phyloP scores from a whole-genome alignment of 1,284 basidiomycete species.

The Ganoderma multipileum region DNA sequence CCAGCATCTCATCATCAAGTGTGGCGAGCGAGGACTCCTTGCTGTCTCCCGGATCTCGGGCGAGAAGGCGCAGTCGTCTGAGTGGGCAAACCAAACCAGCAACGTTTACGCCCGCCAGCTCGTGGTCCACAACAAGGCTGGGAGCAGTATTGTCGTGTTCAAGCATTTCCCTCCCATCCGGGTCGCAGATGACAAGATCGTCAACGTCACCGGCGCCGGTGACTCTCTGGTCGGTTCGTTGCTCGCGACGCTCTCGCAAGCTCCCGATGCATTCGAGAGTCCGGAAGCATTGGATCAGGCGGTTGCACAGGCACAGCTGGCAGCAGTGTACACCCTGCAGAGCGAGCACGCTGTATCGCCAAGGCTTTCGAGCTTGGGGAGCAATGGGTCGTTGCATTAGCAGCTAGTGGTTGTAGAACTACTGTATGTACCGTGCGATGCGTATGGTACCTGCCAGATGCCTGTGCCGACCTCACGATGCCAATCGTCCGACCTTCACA shows the following conservation, averaged over 20 bases:
- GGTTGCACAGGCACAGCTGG: slow-evolving; percentile 64
- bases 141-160: slow-evolving; percentile 60
- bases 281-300: slow-evolving; percentile 49
- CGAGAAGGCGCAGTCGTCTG: slow-evolving; percentile 45
- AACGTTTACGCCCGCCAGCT: slow-evolving; percentile 55
- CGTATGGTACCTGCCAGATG: background rate
- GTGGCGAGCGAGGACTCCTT: slow-evolving; percentile 72
- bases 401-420: background rate
- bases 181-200: slow-evolving; percentile 50
- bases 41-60: slow-evolving; percentile 63
- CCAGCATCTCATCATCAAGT: slow-evolving; percentile 83
- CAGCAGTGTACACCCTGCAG: slow-evolving; percentile 69
- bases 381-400: slow-evolving; percentile 13
- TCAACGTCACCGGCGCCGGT: slow-evolving; percentile 90
- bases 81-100: slow-evolving; percentile 57
- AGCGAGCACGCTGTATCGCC: slow-evolving; percentile 73
- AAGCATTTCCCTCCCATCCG: slow-evolving; percentile 73
- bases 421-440: slow-evolving; percentile 6
- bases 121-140: slow-evolving; percentile 55
- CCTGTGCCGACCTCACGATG: background rate
- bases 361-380: slow-evolving; percentile 46
- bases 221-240: slow-evolving; percentile 87
- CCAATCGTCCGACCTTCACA: slow-evolving; percentile 66
- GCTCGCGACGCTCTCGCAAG: slow-evolving; percentile 59
- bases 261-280: slow-evolving; percentile 53